Evolutionary conservation across 805 yeast species (phyloP).

Genomic region (Alloascoidea hylecoeti): DNA sequence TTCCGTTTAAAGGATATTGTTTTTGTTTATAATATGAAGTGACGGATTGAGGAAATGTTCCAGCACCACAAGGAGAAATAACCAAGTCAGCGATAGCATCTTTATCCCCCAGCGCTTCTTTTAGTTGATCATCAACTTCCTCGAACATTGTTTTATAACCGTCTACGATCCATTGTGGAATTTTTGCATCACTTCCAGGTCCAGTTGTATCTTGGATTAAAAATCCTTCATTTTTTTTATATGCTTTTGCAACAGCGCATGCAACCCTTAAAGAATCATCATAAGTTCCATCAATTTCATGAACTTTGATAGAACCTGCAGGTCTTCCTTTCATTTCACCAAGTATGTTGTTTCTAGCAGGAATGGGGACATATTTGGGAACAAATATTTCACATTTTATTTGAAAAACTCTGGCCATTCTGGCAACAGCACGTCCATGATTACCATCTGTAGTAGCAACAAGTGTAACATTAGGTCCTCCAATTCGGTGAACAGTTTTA

Average conservation of each 20-base stretch:
- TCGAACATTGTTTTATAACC: background rate
- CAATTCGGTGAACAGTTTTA: background rate
- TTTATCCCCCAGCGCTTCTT: background rate
- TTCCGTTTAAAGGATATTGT: background rate
- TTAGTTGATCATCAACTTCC: background rate
- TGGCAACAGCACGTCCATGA: slow-evolving; percentile 1
- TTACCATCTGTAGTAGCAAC: background rate
- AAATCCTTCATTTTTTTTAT: background rate
- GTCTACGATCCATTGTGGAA: slow-evolving; percentile 1
- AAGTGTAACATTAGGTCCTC: background rate
- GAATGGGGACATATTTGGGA: background rate
- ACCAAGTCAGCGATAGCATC: background rate
- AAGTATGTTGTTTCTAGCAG: background rate
- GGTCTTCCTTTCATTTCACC: background rate
- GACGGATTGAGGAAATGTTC: background rate
- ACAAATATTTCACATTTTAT: background rate
- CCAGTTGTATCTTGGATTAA: background rate
- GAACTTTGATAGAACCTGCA: background rate
- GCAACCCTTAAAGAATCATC: slow-evolving; percentile 1
- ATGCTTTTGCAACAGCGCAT: background rate
- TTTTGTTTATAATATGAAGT: background rate
- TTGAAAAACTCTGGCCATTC: background rate
- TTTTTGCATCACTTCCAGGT: background rate
- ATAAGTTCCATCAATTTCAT: slow-evolving; percentile 1
- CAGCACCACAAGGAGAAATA: slow-evolving; percentile 1